Percentiles rank a stretch among this genome's conserved stretches.
Conservation (phyloP, 2,329 filamentous ascomycete species). For the Paraconiothyrium sp. region DNA sequence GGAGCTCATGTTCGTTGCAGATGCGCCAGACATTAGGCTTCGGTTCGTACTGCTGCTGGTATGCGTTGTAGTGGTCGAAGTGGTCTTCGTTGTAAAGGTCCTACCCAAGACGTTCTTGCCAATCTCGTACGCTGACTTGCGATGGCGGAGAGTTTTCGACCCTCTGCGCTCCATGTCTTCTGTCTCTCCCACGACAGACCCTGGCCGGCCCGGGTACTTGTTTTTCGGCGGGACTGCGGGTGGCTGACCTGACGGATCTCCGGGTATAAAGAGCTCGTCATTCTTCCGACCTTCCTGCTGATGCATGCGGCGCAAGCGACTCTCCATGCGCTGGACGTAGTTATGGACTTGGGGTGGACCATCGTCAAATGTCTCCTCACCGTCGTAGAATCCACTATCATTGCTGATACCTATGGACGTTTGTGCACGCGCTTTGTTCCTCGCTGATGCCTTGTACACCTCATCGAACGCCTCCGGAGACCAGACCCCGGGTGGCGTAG, state of each 20-base stretch:
- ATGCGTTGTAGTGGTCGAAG: conserved; percentile 73
- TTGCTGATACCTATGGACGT: conserved; percentile 77
- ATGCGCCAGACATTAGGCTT: conserved; percentile 93
- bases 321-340: conserved; percentile 94
- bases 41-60: conserved; percentile 77
- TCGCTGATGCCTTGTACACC: conserved; percentile 55
- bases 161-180: conserved; percentile 42
- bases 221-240: conserved; percentile 71
- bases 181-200: conserved; percentile 47
- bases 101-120: conserved; percentile 74
- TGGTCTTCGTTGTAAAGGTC: conserved; percentile 89
- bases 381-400: conserved; percentile 48
- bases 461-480: conserved; percentile 86
- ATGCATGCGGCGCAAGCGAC: conserved; percentile 76
- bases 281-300: conserved; percentile 51
- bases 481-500: conserved; percentile 77
- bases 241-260: conserved; percentile 53
- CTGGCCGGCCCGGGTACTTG: conserved; percentile 52
- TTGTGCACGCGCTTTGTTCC: conserved; percentile 59
- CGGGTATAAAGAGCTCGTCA: conserved; percentile 62
- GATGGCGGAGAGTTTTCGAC: conserved; percentile 60
- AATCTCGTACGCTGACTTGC: conserved; percentile 83
- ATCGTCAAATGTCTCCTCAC: conserved; percentile 65
- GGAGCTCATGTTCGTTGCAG: conserved; percentile 89
- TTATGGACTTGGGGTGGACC: conserved; percentile 78